Base-by-base conservation (phyloP, 1,284 basidiomycete genomes). In the Xerocomus nothofagi region DNA sequence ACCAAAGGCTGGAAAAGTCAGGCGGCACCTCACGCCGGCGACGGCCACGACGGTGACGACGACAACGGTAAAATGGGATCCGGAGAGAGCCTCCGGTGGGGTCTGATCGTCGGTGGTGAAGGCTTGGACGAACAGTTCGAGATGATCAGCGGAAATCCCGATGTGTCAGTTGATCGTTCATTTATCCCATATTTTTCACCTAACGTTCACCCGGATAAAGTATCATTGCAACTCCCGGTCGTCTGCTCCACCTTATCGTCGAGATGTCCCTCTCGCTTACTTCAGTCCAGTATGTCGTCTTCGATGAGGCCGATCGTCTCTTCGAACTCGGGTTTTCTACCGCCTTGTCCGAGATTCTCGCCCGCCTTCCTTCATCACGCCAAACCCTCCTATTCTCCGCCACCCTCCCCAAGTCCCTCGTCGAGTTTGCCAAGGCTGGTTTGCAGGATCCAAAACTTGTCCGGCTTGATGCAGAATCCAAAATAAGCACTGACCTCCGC, bases 291-390 rank as follows among this genome's bases (percentile, higher is more conserved):
- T 94, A 93, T 56, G 85, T 96, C 49, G 91, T 99, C 17, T 99
- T 99, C 61, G 97, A 99, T 67, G 97, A 99, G 73, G 97, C 97
- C 0, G 97, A 99, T 70, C 85, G 94, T 30, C 80, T 98, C 12
- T 99, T 99, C 67, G 97, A 99, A 66, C 93, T 98, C 87, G 96
- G 96, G 14, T 99, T 99, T 67, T 91, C 93, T 60, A 84, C 87
- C 3, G 92, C 97, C 43, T 77, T 99, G 27, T 87, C 86, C 50
- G 96, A 98, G 70, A 94, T 98, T 58, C 75, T 98, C 4, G 79
- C 88, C 58, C 89, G 94, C 24, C 82, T 99, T 30, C 94, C 96
- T 12, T 60, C 85, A 0, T 82, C 83, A 4, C 83, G 97, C 20
- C 97, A 99, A 71, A 97, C 93, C 3, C 79, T 96, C 27, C 79